phyloP scores from a whole-genome alignment of 331 rosid species.

The Erythrophleum ivorense region DNA sequence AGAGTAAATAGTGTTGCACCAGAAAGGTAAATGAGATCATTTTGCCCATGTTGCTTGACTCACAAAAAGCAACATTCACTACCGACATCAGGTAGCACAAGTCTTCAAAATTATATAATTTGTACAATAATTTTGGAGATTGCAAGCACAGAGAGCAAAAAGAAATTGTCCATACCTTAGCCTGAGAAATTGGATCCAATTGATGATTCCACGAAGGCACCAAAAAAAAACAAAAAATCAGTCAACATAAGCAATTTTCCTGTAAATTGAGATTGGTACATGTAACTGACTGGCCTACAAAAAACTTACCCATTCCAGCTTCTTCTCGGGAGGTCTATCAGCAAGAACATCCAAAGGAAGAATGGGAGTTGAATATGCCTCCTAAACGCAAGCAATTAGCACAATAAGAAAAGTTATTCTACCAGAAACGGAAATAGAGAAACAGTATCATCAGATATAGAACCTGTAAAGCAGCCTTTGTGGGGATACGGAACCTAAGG shows the following conservation, averaged over 20 bases:
- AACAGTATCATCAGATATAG: background rate
- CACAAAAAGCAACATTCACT: conserved; percentile 35
- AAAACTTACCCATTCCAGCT: conserved; percentile 79
- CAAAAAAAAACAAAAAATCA: conserved; percentile 41
- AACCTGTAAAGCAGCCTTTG: conserved; percentile 90
- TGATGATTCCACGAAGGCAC: conserved; percentile 52
- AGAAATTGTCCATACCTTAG: conserved; percentile 65
- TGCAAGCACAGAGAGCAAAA: conserved; percentile 11
- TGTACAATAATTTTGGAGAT: conserved; percentile 23
- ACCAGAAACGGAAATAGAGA: conserved; percentile 18
- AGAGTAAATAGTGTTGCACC: conserved; percentile 8
- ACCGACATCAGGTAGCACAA: background rate
- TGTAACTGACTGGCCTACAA: conserved; percentile 1
- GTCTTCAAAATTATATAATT: conserved; percentile 7
- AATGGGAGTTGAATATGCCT: conserved; percentile 83
- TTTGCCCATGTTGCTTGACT: background rate
- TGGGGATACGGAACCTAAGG: conserved; percentile 84
- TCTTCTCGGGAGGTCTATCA: conserved; percentile 90
- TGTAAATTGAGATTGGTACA: conserved; percentile 35
- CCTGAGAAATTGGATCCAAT: conserved; percentile 59
- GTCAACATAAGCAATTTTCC: conserved; percentile 42
- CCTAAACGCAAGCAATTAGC: conserved; percentile 52
- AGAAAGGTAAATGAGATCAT: conserved; percentile 27
- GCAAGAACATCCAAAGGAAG: conserved; percentile 92
- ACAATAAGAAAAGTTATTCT: conserved; percentile 30